A percentile compares a stretch with the other conserved stretches of the same genome.
phyloP scores from a whole-genome alignment of 1,284 basidiomycete genomes.

The Ceratobasidium sp. region DNA sequence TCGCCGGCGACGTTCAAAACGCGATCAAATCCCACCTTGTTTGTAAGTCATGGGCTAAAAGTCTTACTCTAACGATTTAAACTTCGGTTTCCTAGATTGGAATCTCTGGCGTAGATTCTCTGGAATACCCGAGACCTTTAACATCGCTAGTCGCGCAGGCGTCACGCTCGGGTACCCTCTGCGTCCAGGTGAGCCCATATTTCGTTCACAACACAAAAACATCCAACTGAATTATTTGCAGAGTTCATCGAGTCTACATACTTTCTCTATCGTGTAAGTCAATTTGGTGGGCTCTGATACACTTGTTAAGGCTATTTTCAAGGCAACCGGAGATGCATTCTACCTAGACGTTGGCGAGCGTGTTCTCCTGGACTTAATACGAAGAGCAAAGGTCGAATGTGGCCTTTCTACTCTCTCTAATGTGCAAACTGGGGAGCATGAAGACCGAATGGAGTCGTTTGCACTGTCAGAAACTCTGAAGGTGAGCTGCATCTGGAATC shows the following conservation, averaged over 20 bases:
- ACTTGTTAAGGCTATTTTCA: conserved; percentile 34
- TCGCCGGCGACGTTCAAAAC: conserved; percentile 89
- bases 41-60: conserved; percentile 61
- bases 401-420: conserved; percentile 85
- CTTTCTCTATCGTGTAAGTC: conserved; percentile 85
- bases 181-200: conserved; percentile 67
- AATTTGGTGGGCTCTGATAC: background rate
- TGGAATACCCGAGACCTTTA: conserved; percentile 90
- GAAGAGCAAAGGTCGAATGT: conserved; percentile 81
- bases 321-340: conserved; percentile 91
- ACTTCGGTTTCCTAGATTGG: conserved; percentile 68
- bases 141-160: conserved; percentile 75
- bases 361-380: conserved; percentile 77
- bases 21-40: conserved; percentile 87
- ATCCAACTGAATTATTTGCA: conserved; percentile 47
- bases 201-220: background rate
- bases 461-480: conserved; percentile 90
- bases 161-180: conserved; percentile 87
- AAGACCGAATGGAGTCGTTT: conserved; percentile 95
- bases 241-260: conserved; percentile 95
- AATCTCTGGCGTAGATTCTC: conserved; percentile 87
- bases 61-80: background rate
- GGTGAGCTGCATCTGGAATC: conserved; percentile 57
- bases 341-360: conserved; percentile 92
- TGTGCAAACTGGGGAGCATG: conserved; percentile 79